These are phyloP conservation scores for Pouteria glomerata DNA, from an alignment of 148 eudicot species.

Conservation along the genomic window DNA sequence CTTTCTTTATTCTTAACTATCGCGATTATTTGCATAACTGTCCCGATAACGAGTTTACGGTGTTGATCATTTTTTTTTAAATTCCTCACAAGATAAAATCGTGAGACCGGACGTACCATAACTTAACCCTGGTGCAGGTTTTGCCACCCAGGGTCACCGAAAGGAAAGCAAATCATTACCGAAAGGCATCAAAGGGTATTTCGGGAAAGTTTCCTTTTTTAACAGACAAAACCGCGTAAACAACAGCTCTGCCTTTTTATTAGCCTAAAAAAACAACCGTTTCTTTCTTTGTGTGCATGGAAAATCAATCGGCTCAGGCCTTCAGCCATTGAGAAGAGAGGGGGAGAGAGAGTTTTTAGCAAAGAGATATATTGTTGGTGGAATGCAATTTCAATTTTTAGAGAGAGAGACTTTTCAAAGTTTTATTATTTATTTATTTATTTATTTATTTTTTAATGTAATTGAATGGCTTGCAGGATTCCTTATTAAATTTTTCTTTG, in stretches of 20 bases:
- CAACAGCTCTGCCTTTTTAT: constrained; percentile 12
- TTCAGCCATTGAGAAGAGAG: constrained; percentile 5
- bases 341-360: neutral
- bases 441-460: neutral
- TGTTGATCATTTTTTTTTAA: too few species aligned
- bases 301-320: constrained; percentile 1
- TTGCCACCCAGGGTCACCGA: neutral
- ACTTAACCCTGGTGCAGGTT: too few species aligned
- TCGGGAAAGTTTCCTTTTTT: constrained; percentile 11
- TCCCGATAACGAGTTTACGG: too few species aligned
- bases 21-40: too few species aligned
- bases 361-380: constrained; percentile 11
- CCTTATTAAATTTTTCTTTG: neutral
- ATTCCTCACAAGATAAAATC: too few species aligned
- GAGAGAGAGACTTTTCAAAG: constrained; percentile 4
- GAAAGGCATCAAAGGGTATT: neutral
- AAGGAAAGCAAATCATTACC: constrained; percentile 10
- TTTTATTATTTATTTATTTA: too few species aligned
- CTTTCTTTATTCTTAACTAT: too few species aligned
- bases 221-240: constrained; percentile 30
- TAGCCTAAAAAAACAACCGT: neutral
- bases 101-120: too few species aligned
- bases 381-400: neutral
- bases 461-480: constrained; percentile 8
- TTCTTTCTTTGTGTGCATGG: neutral